phyloP scores from a whole-genome alignment of 1,284 basidiomycete species.

The Termitomyces sp. region DNA sequence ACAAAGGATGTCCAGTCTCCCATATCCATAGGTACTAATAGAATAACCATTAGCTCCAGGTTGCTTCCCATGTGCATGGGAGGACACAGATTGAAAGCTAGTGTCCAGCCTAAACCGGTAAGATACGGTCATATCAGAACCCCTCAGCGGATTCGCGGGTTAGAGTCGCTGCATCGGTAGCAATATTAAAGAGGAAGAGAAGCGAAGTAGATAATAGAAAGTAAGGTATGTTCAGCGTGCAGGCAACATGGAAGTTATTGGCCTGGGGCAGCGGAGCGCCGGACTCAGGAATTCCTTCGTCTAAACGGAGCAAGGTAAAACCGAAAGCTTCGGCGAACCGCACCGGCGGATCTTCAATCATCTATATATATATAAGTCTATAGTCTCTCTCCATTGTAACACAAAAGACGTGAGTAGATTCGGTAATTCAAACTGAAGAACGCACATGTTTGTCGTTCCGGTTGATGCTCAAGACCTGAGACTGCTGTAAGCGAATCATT shows the following conservation, averaged over 20 bases:
- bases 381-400: background rate
- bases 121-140: slow-evolving; percentile 13
- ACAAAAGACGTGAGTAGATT: too few relatives aligned
- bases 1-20: background rate
- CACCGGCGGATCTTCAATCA: background rate
- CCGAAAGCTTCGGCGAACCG: background rate
- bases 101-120: slow-evolving; percentile 21
- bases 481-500: too few relatives aligned
- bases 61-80: slow-evolving; percentile 10
- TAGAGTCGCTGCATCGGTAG: slow-evolving; percentile 7
- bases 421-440: background rate
- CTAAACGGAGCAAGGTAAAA: background rate
- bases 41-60: background rate
- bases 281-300: background rate
- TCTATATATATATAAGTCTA: background rate
- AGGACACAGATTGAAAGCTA: slow-evolving; percentile 22
- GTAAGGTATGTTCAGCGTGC: background rate
- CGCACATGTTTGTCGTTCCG: background rate
- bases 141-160: slow-evolving; percentile 14
- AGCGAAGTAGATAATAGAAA: background rate
- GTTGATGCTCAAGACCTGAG: background rate
- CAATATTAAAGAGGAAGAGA: slow-evolving; percentile 1
- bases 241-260: background rate
- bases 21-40: background rate
- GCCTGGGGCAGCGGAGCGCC: background rate